phyloP scores from a whole-genome alignment of 2,329 filamentous ascomycete species.

The Colletotrichum higginsianum region DNA sequence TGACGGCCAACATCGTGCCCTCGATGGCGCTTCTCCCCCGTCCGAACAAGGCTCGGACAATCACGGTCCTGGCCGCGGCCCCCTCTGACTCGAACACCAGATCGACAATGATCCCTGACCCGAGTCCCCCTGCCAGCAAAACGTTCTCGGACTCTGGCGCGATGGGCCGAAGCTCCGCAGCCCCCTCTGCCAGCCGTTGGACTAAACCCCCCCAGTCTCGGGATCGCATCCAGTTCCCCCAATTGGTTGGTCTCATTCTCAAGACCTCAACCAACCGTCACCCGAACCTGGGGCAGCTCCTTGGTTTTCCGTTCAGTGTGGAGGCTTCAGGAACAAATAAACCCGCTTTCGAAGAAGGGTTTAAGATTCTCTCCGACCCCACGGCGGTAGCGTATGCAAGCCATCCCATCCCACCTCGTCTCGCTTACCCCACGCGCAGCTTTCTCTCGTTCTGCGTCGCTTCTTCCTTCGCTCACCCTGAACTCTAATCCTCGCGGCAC shows the following conservation, averaged over 20 bases:
- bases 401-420: constrained; percentile 1
- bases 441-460: neutral
- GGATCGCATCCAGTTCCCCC: neutral
- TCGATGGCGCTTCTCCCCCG: neutral
- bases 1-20: neutral
- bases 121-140: constrained; percentile 24
- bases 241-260: neutral
- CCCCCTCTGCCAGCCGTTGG: neutral
- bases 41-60: constrained; percentile 9
- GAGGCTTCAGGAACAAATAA: neutral
- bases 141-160: constrained; percentile 10
- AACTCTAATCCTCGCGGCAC: constrained; percentile 5
- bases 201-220: neutral
- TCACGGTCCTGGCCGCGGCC: constrained; percentile 7
- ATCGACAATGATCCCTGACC: constrained; percentile 11
- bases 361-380: constrained; percentile 30
- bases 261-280: neutral
- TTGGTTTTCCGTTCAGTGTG: neutral
- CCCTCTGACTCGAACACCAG: constrained; percentile 5
- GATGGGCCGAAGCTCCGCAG: neutral
- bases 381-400: neutral
- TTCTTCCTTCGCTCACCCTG: neutral
- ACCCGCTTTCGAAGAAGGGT: constrained; percentile 6
- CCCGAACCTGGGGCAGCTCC: neutral
- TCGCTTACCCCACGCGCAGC: neutral